Evolutionary conservation across 1,139 yeast genomes (phyloP).

Genomic region (Yamadazyma dendronema): DNA sequence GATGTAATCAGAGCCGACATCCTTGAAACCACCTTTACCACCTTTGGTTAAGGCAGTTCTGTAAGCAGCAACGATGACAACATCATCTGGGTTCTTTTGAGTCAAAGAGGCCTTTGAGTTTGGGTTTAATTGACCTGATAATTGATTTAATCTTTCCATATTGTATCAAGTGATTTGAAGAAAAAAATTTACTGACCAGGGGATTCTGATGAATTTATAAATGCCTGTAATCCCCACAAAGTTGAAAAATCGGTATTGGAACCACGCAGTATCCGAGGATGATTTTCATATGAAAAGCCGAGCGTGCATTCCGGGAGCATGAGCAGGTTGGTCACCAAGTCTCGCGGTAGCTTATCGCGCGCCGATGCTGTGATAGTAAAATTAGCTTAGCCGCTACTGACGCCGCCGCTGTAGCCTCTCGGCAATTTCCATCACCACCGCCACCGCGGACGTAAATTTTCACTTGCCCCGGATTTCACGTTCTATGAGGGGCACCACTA

Average conservation of each 20-base stretch:
- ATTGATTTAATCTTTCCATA: conserved; percentile 63
- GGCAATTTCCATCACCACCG: too few relatives aligned
- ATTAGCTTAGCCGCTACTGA: too few relatives aligned
- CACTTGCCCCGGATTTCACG: too few relatives aligned
- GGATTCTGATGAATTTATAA: conserved; percentile 10
- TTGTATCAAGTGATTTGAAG: conserved; percentile 2
- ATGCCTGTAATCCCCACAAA: conserved; percentile 16
- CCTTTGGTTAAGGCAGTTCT: conserved; percentile 89
- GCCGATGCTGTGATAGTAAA: too few relatives aligned
- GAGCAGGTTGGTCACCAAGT: too few relatives aligned
- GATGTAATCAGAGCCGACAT: conserved; percentile 72
- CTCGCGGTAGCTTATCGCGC: too few relatives aligned
- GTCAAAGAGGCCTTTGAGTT: conserved; percentile 41
- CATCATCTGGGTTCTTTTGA: conserved; percentile 77
- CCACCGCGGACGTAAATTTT: too few relatives aligned
- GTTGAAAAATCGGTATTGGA: not conserved
- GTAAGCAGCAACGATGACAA: conserved; percentile 82
- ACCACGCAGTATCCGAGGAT: conserved; percentile 13
- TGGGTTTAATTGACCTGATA: conserved; percentile 54
- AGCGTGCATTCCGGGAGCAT: too few relatives aligned
- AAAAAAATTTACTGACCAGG: conserved; percentile 2
- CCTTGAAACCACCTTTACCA: conserved; percentile 78
- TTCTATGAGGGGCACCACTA: too few relatives aligned
- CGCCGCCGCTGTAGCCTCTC: too few relatives aligned
- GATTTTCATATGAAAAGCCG: conserved; percentile 12